Conservation (phyloP, 2,329 filamentous ascomycete species). For the Pestalotiopsis sp. region DNA sequence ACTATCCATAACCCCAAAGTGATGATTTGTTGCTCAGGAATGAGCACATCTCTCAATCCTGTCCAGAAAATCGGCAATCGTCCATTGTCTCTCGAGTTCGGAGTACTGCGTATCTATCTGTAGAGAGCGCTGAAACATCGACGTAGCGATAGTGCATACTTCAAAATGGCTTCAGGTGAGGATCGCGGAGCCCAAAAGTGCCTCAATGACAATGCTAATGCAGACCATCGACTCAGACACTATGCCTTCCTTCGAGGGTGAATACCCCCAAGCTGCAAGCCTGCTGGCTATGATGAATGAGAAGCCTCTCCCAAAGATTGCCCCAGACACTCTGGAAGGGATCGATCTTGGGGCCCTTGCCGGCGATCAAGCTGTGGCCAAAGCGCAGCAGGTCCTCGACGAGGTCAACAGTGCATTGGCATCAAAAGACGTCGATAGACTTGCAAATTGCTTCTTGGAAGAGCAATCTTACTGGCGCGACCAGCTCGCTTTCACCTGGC, state of each 20-base stretch:
- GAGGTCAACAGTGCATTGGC: constrained; percentile 24
- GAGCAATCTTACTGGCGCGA: constrained; percentile 42
- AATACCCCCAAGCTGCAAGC: constrained; percentile 19
- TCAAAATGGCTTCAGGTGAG: too few species aligned
- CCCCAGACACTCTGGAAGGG: constrained; percentile 10
- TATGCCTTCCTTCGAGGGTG: not conserved
- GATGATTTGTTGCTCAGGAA: too few species aligned
- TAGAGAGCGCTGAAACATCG: too few species aligned
- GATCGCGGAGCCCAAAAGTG: too few species aligned
- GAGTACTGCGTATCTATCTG: too few species aligned
- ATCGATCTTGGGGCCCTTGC: not conserved
- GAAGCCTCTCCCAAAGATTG: constrained; percentile 27
- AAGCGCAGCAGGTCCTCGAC: constrained; percentile 12
- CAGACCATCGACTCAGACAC: not conserved
- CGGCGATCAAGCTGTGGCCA: not conserved
- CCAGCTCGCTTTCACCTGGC: constrained; percentile 37
- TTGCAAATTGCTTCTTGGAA: constrained; percentile 32
- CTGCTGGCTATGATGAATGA: constrained; percentile 27
- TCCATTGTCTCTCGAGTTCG: too few species aligned
- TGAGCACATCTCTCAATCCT: too few species aligned
- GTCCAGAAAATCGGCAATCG: too few species aligned
- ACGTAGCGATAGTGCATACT: too few species aligned
- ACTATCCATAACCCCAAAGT: too few species aligned
- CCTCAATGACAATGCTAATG: not conserved
- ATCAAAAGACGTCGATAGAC: constrained; percentile 19